phyloP scores from a whole-genome alignment of 805 yeast species.

The Sungouiozyma intestinalis region DNA sequence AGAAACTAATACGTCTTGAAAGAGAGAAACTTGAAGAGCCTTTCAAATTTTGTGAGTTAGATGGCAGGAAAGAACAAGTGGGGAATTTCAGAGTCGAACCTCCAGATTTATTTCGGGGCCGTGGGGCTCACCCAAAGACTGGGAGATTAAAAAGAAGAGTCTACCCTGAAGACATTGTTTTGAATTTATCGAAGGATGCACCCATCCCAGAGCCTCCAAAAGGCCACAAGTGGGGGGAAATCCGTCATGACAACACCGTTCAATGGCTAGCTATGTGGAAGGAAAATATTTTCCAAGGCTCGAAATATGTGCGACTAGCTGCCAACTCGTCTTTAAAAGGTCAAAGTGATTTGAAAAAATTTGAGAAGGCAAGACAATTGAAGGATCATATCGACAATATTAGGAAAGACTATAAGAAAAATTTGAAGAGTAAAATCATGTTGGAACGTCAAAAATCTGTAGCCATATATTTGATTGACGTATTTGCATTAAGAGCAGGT shows the following conservation, averaged over 20 bases:
- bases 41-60: slow-evolving; percentile 66
- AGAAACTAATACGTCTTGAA: slow-evolving; percentile 60
- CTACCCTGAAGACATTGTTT: slow-evolving; percentile 76
- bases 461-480: slow-evolving; percentile 86
- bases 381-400: slow-evolving; percentile 61
- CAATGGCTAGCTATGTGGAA: slow-evolving; percentile 98
- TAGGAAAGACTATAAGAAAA: slow-evolving; percentile 60
- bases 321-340: slow-evolving; percentile 88
- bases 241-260: slow-evolving; percentile 79
- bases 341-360: slow-evolving; percentile 79
- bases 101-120: slow-evolving; percentile 90
- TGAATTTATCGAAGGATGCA: slow-evolving; percentile 67
- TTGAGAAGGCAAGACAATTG: slow-evolving; percentile 85
- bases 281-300: slow-evolving; percentile 75
- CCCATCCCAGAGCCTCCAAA: slow-evolving; percentile 72
- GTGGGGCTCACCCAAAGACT: slow-evolving; percentile 95
- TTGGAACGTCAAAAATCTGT: slow-evolving; percentile 85
- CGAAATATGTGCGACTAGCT: slow-evolving; percentile 85
- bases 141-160: slow-evolving; percentile 86
- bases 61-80: slow-evolving; percentile 84
- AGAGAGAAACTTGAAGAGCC: slow-evolving; percentile 71
- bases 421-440: slow-evolving; percentile 68
- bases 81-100: slow-evolving; percentile 95
- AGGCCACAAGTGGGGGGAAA: slow-evolving; percentile 87
- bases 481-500: slow-evolving; percentile 93